phyloP scores from a whole-genome alignment of 345 rosid genomes.

The Litchi chinensis region DNA sequence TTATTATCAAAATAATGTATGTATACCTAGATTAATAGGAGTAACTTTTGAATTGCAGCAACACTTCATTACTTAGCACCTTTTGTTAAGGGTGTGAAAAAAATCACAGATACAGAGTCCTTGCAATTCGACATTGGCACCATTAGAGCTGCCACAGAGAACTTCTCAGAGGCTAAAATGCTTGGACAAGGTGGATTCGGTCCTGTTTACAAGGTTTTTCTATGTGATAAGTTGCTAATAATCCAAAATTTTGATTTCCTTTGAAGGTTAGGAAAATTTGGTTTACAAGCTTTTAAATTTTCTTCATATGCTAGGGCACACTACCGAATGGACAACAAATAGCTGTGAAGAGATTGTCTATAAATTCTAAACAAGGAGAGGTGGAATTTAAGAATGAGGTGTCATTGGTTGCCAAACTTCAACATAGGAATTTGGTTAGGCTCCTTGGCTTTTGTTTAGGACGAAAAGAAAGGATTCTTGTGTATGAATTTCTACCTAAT shows the following conservation, averaged over 20 bases:
- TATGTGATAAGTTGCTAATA: not conserved
- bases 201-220: conserved; percentile 30
- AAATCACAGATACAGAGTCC: conserved; percentile 14
- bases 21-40: too few relatives aligned
- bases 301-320: conserved; percentile 23
- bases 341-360: conserved; percentile 43
- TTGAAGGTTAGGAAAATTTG: not conserved
- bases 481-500: conserved; percentile 39
- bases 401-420: conserved; percentile 36
- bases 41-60: too few relatives aligned
- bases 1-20: too few relatives aligned
- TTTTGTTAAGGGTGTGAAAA: not conserved
- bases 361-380: conserved; percentile 33
- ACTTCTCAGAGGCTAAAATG: conserved; percentile 30
- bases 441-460: conserved; percentile 37
- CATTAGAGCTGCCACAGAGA: conserved; percentile 21
- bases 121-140: conserved; percentile 27
- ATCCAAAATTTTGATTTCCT: not conserved
- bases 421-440: conserved; percentile 42
- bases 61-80: not conserved
- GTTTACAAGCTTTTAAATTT: not conserved
- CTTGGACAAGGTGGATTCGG: conserved; percentile 40
- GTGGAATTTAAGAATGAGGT: conserved; percentile 43
- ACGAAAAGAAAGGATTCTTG: conserved; percentile 31
- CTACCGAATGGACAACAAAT: conserved; percentile 32